These are phyloP conservation scores for Miscanthus sacchariflorus DNA, from an alignment of 202 grass and related monocot genomes.

Conservation along the genomic window DNA sequence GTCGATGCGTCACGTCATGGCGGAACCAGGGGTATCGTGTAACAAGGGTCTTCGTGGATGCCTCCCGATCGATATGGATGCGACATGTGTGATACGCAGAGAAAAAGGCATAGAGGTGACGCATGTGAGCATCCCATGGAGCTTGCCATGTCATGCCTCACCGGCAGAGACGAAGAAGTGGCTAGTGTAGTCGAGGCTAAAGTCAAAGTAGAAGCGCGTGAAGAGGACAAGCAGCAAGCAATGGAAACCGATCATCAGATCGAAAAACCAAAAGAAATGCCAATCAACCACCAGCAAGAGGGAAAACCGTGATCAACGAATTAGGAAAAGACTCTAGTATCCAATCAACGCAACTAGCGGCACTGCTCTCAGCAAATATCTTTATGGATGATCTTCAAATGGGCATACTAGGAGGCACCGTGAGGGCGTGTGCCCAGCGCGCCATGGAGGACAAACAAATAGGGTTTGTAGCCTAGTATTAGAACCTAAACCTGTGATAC, in stretches of 20 bases:
- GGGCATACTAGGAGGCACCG: neutral
- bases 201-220: neutral
- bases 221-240: neutral
- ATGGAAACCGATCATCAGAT: neutral
- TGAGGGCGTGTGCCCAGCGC: neutral
- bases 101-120: no score
- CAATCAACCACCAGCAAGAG: neutral
- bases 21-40: no score
- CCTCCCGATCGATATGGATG: no score
- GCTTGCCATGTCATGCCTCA: no score
- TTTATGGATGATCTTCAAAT: neutral
- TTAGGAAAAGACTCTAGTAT: neutral
- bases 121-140: no score
- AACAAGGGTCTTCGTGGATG: no score
- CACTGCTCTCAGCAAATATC: neutral
- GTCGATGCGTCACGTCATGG: no score
- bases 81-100: no score
- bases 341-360: neutral
- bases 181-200: neutral
- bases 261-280: neutral
- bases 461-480: neutral
- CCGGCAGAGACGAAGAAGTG: no score
- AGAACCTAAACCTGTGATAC: neutral
- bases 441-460: neutral
- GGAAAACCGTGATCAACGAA: neutral